phyloP scores from a whole-genome alignment of 768 basidiomycete species.

The Kwoniella dendrophila region DNA sequence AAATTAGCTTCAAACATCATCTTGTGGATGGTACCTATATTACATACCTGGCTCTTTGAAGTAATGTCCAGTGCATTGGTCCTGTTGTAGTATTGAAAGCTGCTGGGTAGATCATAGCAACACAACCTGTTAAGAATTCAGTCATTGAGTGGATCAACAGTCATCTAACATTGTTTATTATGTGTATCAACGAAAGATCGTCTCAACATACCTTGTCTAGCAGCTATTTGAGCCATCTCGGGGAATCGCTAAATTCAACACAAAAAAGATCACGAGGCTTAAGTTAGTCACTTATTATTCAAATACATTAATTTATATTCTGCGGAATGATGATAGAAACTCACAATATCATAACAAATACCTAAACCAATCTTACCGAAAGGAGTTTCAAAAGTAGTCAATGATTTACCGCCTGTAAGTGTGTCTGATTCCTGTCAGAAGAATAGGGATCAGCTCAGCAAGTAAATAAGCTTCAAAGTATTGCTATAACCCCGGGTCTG shows the following conservation, averaged over 20 bases:
- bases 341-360: slow-evolving; percentile 85
- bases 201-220: slow-evolving; percentile 72
- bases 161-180: no score
- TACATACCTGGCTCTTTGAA: slow-evolving; percentile 78
- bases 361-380: slow-evolving; percentile 96
- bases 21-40: background rate
- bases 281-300: no score
- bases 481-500: no score
- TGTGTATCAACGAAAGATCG: background rate
- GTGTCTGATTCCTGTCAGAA: slow-evolving; percentile 62
- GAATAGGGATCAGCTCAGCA: background rate
- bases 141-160: no score
- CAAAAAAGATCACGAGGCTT: no score
- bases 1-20: background rate
- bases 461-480: background rate
- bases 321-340: no score
- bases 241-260: slow-evolving; percentile 59
- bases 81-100: slow-evolving; percentile 97
- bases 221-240: slow-evolving; percentile 86
- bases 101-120: slow-evolving; percentile 85
- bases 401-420: slow-evolving; percentile 70
- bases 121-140: slow-evolving; percentile 73
- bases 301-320: no score
- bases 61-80: slow-evolving; percentile 91
- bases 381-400: slow-evolving; percentile 87